Base-by-base conservation (phyloP, 768 basidiomycete species). In the Lactarius hengduanensis region DNA sequence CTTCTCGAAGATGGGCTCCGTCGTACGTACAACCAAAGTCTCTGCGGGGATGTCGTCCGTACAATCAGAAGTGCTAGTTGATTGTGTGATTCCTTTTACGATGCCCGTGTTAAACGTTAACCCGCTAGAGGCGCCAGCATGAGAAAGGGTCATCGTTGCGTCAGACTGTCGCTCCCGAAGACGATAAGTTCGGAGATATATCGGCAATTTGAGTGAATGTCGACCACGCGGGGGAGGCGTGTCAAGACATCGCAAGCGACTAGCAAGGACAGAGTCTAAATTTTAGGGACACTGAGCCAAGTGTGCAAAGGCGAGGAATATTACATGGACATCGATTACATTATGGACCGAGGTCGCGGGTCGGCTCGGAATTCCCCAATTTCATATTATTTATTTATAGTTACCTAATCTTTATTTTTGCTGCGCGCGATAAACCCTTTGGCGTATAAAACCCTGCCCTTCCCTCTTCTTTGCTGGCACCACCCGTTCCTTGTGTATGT, bases 401-500 rank as follows among this genome's bases (percentile, higher is more conserved):
- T 26, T 26, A 26, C 26, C 26, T 26, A 26, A 26, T 26, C 26
- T 26, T 26, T 26, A 26, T 47, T 53, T 53, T 53, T 26, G 4
- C 18, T 16, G 40, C 36, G 16, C 47, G 45, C 57, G 18, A 30
- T 57, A 30, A 57, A 20, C n/a, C 34, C 55, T 34, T 30, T 57
- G 3, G 47, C 40, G 16, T 67, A 67, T 67, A 67, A 45, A 67
- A 36, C 34, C 66, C 43, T 61, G 7, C 47, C 32, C 6, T 22
- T 18, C 16, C 56, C 8, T 3, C 18, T 30, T 4, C 22, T 50
- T 26, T 26, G 47, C 47, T 7, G 28, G 7, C 3, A 50, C 13
- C 3, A 0, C 40, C 26, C 22, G 30, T 30, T 43, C 22, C 73
- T 57, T 62, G 73, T 92, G 90, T 85, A 95, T 95, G 94, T 96